Percentiles rank a stretch among this genome's conserved stretches.
Conservation (phyloP, 768 basidiomycete genomes). For the Mycena amicta region DNA sequence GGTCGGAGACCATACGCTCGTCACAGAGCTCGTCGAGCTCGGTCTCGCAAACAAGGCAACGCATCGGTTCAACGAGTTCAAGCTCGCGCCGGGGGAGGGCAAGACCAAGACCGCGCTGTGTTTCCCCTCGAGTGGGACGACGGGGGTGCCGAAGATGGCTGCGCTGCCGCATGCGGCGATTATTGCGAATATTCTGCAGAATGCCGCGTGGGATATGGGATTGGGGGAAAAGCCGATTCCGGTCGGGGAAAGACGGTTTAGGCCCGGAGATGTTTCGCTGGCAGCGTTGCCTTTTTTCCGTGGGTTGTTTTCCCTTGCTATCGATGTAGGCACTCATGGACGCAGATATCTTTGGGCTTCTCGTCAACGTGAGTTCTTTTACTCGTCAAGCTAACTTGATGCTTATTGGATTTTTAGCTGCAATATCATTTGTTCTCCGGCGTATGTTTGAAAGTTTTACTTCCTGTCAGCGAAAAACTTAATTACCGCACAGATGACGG, state of each 20-base stretch:
- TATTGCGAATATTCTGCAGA: constrained; percentile 45
- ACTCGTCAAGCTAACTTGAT: not conserved
- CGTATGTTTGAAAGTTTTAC: not conserved
- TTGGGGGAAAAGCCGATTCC: constrained; percentile 30
- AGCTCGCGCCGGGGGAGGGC: constrained; percentile 44
- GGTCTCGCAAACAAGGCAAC: not conserved
- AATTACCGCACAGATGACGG: constrained; percentile 25
- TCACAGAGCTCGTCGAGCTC: constrained; percentile 2
- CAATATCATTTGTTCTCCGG: constrained; percentile 10
- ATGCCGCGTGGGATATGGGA: constrained; percentile 25
- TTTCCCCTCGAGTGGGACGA: constrained; percentile 58
- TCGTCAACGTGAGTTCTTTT: constrained; percentile 32
- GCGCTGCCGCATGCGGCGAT: constrained; percentile 23
- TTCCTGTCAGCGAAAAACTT: not conserved
- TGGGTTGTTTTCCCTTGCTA: constrained; percentile 7
- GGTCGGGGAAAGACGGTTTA: constrained; percentile 39
- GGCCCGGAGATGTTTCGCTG: constrained; percentile 39
- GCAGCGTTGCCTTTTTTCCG: constrained; percentile 37
- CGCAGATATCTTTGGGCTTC: constrained; percentile 45
- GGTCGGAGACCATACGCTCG: not conserved
- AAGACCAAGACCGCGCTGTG: constrained; percentile 52
- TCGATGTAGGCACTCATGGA: not conserved
- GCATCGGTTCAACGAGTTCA: constrained; percentile 38
- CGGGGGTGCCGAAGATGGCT: constrained; percentile 50
- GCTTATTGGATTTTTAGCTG: constrained; percentile 1